Conservation (phyloP, 495 filamentous ascomycete species). For the Hypoxylon fragiforme region DNA sequence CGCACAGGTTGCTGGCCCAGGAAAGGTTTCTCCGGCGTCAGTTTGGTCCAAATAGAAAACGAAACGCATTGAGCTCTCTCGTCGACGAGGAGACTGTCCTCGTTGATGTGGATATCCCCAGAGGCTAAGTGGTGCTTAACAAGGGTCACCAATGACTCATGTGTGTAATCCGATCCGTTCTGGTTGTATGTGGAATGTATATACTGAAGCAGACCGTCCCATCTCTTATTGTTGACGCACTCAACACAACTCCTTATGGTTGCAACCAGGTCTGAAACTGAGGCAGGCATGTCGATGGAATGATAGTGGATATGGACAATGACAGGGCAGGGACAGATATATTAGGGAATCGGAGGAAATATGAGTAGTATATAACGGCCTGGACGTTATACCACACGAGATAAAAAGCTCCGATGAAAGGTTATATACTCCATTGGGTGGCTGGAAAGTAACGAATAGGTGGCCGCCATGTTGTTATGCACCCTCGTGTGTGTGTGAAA, state of each 20-base stretch:
- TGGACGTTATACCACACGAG: neutral
- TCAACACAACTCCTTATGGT: constrained; percentile 20
- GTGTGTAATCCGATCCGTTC: constrained; percentile 24
- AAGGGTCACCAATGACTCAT: constrained; percentile 19
- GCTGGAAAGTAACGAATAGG: constrained; percentile 7
- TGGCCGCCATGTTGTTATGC: constrained; percentile 19
- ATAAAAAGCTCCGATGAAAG: neutral
- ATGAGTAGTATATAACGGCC: neutral
- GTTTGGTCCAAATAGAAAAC: constrained; percentile 24
- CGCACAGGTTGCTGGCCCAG: constrained; percentile 17
- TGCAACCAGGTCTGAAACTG: constrained; percentile 17
- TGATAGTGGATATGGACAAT: neutral
- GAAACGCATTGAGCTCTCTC: constrained; percentile 19
- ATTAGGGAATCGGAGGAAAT: neutral
- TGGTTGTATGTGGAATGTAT: constrained; percentile 25
- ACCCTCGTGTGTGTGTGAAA: neutral
- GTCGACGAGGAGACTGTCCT: constrained; percentile 26
- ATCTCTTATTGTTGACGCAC: constrained; percentile 30
- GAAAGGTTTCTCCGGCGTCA: constrained; percentile 20
- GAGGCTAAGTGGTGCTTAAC: constrained; percentile 16
- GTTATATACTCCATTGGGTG: neutral
- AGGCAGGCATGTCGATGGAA: constrained; percentile 15
- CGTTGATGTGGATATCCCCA: constrained; percentile 20
- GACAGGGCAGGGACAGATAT: neutral
- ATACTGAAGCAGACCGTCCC: constrained; percentile 17